These are phyloP conservation scores for Penicillium oxalicum DNA, from an alignment of 2,329 filamentous ascomycete genomes.

Conservation along the genomic window DNA sequence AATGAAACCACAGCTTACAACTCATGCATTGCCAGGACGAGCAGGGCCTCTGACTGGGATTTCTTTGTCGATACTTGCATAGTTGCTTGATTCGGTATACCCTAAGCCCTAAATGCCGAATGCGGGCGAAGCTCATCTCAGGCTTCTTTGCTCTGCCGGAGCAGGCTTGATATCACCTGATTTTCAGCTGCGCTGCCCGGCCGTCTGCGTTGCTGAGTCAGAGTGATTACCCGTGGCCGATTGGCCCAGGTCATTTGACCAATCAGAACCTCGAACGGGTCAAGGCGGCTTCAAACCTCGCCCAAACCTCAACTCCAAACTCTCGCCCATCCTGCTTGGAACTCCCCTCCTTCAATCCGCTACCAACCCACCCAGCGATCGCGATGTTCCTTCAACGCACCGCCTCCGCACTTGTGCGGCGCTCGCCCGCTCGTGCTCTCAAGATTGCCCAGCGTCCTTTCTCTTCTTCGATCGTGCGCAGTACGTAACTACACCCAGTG, in stretches of 20 bases:
- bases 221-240: constrained; percentile 3
- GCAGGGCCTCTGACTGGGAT: too few species aligned
- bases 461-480: constrained; percentile 40
- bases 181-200: background rate
- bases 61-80: too few species aligned
- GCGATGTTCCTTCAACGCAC: constrained; percentile 46
- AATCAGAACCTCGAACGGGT: constrained; percentile 25
- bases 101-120: constrained; percentile 17
- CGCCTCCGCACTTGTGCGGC: constrained; percentile 42
- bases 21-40: too few species aligned
- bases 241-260: constrained; percentile 9
- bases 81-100: background rate
- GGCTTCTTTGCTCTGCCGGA: constrained; percentile 8
- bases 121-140: too few species aligned
- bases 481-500: constrained; percentile 35
- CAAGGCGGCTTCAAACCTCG: constrained; percentile 37
- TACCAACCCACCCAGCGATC: constrained; percentile 19
- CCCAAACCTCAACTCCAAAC: constrained; percentile 30
- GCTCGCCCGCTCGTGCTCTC: constrained; percentile 39
- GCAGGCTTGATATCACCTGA: background rate
- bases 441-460: constrained; percentile 39
- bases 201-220: constrained; percentile 17
- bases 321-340: constrained; percentile 23
- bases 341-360: constrained; percentile 17
- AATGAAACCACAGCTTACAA: background rate